phyloP scores from a whole-genome alignment of 495 filamentous ascomycete genomes.

The Articulospora tetracladia region DNA sequence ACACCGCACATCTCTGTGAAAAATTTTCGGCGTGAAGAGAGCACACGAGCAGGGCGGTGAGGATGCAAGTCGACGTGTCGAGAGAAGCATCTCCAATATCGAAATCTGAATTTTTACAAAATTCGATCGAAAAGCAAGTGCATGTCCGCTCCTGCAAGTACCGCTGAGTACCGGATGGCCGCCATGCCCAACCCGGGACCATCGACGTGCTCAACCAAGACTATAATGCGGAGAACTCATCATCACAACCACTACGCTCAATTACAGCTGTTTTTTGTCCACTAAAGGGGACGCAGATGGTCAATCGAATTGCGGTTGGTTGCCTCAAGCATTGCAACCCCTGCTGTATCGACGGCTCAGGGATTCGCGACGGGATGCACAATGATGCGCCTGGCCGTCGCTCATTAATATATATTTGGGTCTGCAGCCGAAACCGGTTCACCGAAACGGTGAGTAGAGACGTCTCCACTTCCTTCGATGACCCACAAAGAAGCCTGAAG shows the following conservation, averaged over 20 bases:
- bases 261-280: not conserved
- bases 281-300: not conserved
- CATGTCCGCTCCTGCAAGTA: conserved; percentile 6
- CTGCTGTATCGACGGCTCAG: not conserved
- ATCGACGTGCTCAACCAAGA: not conserved
- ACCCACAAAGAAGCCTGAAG: not conserved
- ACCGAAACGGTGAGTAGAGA: not conserved
- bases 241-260: not conserved
- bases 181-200: not conserved
- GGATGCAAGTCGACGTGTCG: conserved; percentile 12
- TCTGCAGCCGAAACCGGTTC: not conserved
- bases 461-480: not conserved
- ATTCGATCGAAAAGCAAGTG: not conserved
- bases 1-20: not conserved
- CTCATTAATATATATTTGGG: not conserved
- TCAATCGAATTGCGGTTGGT: not conserved
- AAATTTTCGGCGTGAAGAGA: not conserved
- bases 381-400: not conserved
- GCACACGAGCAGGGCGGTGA: conserved; percentile 14
- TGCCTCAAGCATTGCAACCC: not conserved
- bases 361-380: not conserved
- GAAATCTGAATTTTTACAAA: not conserved
- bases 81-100: not conserved
- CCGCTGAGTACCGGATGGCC: conserved; percentile 1
- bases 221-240: not conserved